Evolutionary conservation across 441 rosid genomes (phyloP).

Genomic region (Hura crepitans): DNA sequence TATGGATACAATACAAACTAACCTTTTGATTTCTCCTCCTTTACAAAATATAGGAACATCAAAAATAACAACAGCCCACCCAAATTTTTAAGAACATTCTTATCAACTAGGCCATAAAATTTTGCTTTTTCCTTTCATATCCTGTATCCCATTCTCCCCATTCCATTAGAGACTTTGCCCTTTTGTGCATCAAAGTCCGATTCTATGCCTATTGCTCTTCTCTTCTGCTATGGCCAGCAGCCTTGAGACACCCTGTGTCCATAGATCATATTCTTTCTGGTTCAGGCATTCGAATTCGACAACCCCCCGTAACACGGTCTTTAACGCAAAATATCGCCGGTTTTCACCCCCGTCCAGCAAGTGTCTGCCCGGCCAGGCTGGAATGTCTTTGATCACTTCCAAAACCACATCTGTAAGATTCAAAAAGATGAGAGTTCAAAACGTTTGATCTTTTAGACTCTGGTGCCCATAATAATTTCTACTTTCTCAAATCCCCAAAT

Average conservation of each 20-base stretch:
- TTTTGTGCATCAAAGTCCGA: constrained; percentile 24
- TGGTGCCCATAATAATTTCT: constrained; percentile 13
- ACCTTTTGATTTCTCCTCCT: constrained; percentile 26
- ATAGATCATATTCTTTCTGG: constrained; percentile 80
- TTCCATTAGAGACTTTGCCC: not conserved
- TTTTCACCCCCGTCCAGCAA: constrained; percentile 79
- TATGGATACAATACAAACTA: constrained; percentile 17
- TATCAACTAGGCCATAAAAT: constrained; percentile 4
- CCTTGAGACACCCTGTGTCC: constrained; percentile 93
- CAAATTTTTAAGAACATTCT: not conserved
- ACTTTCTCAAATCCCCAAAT: constrained; percentile 38
- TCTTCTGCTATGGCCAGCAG: constrained; percentile 74
- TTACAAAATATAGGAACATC: constrained; percentile 26
- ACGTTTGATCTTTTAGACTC: constrained; percentile 35
- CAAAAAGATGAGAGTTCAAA: constrained; percentile 23
- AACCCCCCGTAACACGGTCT: constrained; percentile 53
- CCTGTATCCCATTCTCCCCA: constrained; percentile 14
- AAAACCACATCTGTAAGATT: constrained; percentile 59
- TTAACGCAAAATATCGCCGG: constrained; percentile 71
- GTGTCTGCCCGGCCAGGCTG: constrained; percentile 93
- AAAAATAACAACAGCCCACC: constrained; percentile 24
- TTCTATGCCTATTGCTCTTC: constrained; percentile 48
- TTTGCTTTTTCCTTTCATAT: not conserved
- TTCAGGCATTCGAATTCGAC: constrained; percentile 81
- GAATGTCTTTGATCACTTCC: constrained; percentile 70